A percentile compares a stretch with the other conserved stretches of the same genome.
These are phyloP conservation scores for Quercus tomentella DNA, from an alignment of 331 rosid species.

Conservation along the genomic window DNA sequence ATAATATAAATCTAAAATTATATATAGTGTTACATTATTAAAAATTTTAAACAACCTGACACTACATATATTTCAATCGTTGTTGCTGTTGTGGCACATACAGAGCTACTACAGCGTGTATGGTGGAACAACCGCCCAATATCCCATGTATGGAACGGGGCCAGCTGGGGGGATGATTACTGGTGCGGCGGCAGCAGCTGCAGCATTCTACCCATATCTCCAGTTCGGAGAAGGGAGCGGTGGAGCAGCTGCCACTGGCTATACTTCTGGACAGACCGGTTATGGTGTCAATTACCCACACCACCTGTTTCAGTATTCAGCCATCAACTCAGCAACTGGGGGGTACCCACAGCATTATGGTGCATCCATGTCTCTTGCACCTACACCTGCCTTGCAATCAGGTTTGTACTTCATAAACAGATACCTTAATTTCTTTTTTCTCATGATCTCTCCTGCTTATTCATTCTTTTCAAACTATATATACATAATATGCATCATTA, in stretches of 20 bases:
- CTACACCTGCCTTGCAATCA: constrained; percentile 90
- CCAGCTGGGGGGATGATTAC: constrained; percentile 65
- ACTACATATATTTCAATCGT: background rate
- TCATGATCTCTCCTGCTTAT: background rate
- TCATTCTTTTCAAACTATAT: background rate
- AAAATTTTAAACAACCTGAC: too few relatives aligned
- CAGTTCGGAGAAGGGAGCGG: constrained; percentile 68
- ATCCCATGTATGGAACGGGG: constrained; percentile 70
- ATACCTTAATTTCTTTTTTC: too few relatives aligned
- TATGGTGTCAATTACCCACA: constrained; percentile 83
- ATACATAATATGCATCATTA: background rate
- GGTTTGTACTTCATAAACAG: constrained; percentile 31
- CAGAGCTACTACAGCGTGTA: constrained; percentile 85
- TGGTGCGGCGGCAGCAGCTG: constrained; percentile 46
- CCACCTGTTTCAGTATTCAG: constrained; percentile 71
- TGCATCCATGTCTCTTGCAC: constrained; percentile 86
- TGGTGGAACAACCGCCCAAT: constrained; percentile 83
- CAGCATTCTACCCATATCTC: constrained; percentile 68
- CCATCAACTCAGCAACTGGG: constrained; percentile 62
- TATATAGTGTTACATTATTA: too few relatives aligned
- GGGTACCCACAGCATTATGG: constrained; percentile 75
- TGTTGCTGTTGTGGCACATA: background rate
- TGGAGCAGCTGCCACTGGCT: constrained; percentile 29
- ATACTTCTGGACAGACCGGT: constrained; percentile 49
- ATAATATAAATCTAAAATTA: too few relatives aligned